Percentiles rank a stretch among this genome's conserved stretches.
These are phyloP conservation scores for Psilocybe cubensis DNA, from an alignment of 768 basidiomycete species.

Conservation along the genomic window DNA sequence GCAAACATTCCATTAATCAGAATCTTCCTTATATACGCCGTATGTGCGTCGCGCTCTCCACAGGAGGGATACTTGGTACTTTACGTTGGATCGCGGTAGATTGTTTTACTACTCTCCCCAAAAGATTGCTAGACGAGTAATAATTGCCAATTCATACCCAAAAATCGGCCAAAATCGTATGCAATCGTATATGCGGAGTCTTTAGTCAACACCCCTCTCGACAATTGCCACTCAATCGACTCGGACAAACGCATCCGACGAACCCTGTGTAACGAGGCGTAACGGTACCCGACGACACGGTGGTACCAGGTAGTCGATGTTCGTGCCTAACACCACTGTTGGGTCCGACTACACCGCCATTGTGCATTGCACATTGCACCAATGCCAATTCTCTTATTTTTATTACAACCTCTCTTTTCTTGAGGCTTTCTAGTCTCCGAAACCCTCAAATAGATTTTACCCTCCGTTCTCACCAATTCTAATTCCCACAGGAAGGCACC, in stretches of 20 bases:
- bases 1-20: background rate
- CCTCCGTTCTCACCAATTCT: too few species aligned
- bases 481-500: slow-evolving; percentile 46
- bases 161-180: slow-evolving; percentile 5
- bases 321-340: slow-evolving; percentile 5
- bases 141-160: slow-evolving; percentile 1
- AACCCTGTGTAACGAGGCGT: slow-evolving; percentile 3
- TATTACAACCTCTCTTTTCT: slow-evolving; percentile 57
- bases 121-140: background rate
- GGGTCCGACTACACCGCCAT: background rate
- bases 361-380: slow-evolving; percentile 54
- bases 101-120: background rate
- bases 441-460: slow-evolving; percentile 56
- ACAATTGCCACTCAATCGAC: background rate
- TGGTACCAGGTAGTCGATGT: too few species aligned
- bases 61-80: background rate
- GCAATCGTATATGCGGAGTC: slow-evolving; percentile 7
- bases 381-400: slow-evolving; percentile 52
- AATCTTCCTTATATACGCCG: background rate
- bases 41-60: background rate
- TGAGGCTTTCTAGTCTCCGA: slow-evolving; percentile 47
- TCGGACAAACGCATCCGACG: slow-evolving; percentile 4
- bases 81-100: background rate
- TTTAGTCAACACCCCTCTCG: slow-evolving; percentile 8
- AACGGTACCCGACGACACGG: slow-evolving; percentile 6